phyloP scores from a whole-genome alignment of 331 rosid genomes.

The Telfairia occidentalis region DNA sequence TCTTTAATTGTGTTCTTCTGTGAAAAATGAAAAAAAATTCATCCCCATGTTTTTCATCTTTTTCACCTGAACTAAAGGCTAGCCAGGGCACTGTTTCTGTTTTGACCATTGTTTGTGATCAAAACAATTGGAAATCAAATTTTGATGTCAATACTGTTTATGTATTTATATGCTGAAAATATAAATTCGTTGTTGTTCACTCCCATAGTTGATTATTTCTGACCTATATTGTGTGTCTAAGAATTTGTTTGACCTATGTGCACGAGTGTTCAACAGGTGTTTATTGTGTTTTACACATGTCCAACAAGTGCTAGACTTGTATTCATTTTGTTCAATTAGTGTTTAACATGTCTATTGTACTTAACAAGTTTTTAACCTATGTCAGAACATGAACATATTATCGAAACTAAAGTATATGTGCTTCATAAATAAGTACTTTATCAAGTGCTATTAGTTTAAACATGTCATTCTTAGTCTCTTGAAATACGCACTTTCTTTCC shows the following conservation, averaged over 20 bases:
- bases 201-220: neutral
- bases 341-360: no score
- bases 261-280: neutral
- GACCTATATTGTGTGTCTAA: neutral
- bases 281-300: neutral
- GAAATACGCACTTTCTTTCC: no score
- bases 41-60: neutral
- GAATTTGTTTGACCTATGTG: neutral
- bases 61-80: neutral
- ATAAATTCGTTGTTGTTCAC: neutral
- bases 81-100: neutral
- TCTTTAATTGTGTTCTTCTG: neutral
- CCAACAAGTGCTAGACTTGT: neutral
- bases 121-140: neutral
- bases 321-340: no score
- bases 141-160: neutral
- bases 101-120: neutral
- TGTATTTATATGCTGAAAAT: neutral
- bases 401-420: no score
- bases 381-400: no score
- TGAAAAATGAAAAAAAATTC: neutral
- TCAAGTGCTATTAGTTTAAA: no score
- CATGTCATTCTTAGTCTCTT: no score
- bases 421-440: no score
- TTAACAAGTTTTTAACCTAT: no score